Conservation (phyloP, 345 rosid species). For the Kandelia obovata region DNA sequence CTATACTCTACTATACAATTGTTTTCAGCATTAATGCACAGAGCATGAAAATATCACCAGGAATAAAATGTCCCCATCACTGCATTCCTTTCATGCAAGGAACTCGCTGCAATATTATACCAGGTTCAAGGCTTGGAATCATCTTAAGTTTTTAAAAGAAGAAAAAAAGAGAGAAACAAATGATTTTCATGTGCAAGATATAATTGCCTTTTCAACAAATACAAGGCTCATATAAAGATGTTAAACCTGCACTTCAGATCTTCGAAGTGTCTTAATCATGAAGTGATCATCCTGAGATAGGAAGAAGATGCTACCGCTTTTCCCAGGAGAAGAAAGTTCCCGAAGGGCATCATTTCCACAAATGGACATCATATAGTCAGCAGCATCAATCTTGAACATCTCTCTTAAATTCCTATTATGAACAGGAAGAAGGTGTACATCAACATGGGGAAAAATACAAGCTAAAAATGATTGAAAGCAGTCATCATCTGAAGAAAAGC, state of each 20-base stretch:
- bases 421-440: conserved; percentile 16
- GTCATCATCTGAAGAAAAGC: neutral
- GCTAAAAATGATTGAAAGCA: conserved; percentile 5
- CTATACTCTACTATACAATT: too few relatives aligned
- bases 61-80: too few relatives aligned
- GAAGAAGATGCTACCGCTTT: conserved; percentile 94
- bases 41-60: too few relatives aligned
- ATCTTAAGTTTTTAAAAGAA: neutral
- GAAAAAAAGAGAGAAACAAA: neutral
- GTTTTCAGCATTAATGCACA: too few relatives aligned
- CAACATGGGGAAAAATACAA: conserved; percentile 11
- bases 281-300: conserved; percentile 95
- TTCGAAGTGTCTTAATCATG: conserved; percentile 97
- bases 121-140: too few relatives aligned
- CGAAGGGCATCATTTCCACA: conserved; percentile 97
- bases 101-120: too few relatives aligned
- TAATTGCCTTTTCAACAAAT: neutral
- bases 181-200: neutral
- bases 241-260: conserved; percentile 94
- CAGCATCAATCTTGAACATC: conserved; percentile 98
- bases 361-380: conserved; percentile 98
- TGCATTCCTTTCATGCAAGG: too few relatives aligned
- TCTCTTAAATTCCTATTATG: conserved; percentile 83
- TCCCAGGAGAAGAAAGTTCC: conserved; percentile 98
- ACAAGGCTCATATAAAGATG: conserved; percentile 15